Base-by-base conservation (phyloP, 495 filamentous ascomycete genomes). In the Penicillium odoratum region DNA sequence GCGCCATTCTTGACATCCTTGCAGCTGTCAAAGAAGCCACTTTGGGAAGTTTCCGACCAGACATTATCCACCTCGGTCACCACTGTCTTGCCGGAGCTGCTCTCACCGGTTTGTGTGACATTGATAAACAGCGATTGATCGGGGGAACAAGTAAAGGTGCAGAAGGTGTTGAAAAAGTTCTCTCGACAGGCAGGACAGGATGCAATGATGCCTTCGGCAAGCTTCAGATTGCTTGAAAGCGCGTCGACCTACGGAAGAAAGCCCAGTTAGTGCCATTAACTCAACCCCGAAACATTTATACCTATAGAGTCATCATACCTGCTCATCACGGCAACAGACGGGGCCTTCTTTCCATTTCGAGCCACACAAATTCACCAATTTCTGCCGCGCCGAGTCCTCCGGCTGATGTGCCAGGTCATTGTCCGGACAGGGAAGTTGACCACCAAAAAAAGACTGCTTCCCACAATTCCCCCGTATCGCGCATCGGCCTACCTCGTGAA, bases 141-240 rank as follows among this genome's bases (percentile, higher is more conserved):
- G 8, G 95, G 93, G 9, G 95, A 98, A 77, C 94, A 98, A 18
- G 92, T 97, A 61, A 98, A 96, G 5, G 91, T 92, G 76, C 94
- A 98, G 67, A 98, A 98, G 45, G 95, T 83, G 77, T 98, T 92
- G 81, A 89, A 97, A 74, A 98, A 98, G 76, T 98, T 98, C 52
- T 88, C 87, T 74, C 91, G 92, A 80, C 94, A 98, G 28, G 94
- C 94, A 11, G 94, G 94, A 74, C 94, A 98, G 25, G 91, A 87
- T 30, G 89, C 82, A 67, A 98, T 97, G 59, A 98, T 87, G 51
- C 85, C 80, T 64, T 93, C 89, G 1, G 91, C 93, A n/a, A 88
- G 88, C 63, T 90, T 85, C 51, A 98, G 80, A 62, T 96, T 96
- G 52, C 76, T 85, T 25, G 86, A 82, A 42, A 98, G 83, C 7